A percentile compares a stretch with the other conserved stretches of the same genome.
phyloP scores from a whole-genome alignment of 768 basidiomycete species.

The Psilocybe azurescens region DNA sequence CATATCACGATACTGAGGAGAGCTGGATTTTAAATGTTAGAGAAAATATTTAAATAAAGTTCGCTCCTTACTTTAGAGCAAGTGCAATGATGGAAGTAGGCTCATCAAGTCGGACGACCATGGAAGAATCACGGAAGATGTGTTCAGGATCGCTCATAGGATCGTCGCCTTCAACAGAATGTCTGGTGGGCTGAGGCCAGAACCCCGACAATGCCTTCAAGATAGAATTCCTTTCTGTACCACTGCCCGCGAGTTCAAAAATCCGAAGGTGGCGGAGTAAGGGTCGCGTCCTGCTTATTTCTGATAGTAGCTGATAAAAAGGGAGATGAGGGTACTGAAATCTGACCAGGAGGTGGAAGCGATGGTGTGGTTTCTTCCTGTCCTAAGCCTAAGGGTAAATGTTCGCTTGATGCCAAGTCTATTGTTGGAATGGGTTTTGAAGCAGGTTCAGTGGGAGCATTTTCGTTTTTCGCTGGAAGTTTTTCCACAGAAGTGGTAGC shows the following conservation, averaged over 20 bases:
- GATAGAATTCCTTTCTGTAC: slow-evolving; percentile 73
- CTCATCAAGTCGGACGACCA: slow-evolving; percentile 95
- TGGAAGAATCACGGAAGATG: slow-evolving; percentile 91
- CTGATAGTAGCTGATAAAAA: slow-evolving; percentile 43
- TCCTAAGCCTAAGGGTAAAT: slow-evolving; percentile 17
- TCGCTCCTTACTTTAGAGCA: slow-evolving; percentile 73
- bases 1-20: slow-evolving; percentile 84
- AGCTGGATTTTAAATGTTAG: slow-evolving; percentile 47
- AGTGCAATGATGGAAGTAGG: slow-evolving; percentile 98
- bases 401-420: slow-evolving; percentile 17
- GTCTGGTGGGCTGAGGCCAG: slow-evolving; percentile 70
- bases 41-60: neutral
- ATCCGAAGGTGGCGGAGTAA: slow-evolving; percentile 44
- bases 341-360: slow-evolving; percentile 30
- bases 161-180: slow-evolving; percentile 67
- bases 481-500: slow-evolving; percentile 30
- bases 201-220: slow-evolving; percentile 84
- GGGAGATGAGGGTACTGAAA: slow-evolving; percentile 65
- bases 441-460: slow-evolving; percentile 27
- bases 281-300: slow-evolving; percentile 37
- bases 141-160: slow-evolving; percentile 85
- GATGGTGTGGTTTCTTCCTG: slow-evolving; percentile 13
- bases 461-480: slow-evolving; percentile 31
- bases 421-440: slow-evolving; percentile 28
- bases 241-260: slow-evolving; percentile 53